These are phyloP conservation scores for Corchorus capsularis DNA, from an alignment of 345 rosid species.

Conservation along the genomic window DNA sequence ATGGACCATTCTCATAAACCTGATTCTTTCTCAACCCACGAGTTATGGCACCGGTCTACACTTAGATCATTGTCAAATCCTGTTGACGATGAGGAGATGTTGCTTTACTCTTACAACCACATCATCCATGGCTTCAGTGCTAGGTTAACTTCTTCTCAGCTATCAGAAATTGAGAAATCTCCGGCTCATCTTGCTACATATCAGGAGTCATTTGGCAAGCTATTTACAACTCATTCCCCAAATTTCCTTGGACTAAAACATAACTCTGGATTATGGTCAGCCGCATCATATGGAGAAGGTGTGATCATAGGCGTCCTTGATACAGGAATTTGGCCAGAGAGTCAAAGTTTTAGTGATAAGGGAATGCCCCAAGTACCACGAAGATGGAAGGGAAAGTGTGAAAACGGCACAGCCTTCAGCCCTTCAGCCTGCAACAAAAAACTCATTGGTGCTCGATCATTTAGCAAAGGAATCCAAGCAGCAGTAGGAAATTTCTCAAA, in stretches of 20 bases:
- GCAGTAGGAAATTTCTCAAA: neutral
- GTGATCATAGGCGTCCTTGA: conserved; percentile 14
- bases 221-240: neutral
- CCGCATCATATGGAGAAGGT: conserved; percentile 15
- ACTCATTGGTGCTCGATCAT: conserved; percentile 19
- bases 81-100: conserved; percentile 12
- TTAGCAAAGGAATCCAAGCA: conserved; percentile 17
- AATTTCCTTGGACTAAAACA: conserved; percentile 2
- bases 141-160: conserved; percentile 43
- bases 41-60: conserved; percentile 11
- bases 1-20: conserved; percentile 11
- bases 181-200: conserved; percentile 42
- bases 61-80: conserved; percentile 10
- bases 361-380: conserved; percentile 17
- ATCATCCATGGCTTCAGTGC: conserved; percentile 51
- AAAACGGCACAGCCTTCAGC: conserved; percentile 17
- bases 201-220: conserved; percentile 11
- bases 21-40: neutral
- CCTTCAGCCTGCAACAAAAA: conserved; percentile 9
- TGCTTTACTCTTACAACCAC: conserved; percentile 45
- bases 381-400: conserved; percentile 19
- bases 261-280: conserved; percentile 3
- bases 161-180: conserved; percentile 39
- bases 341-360: conserved; percentile 10
- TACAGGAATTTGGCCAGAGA: conserved; percentile 21